Percentiles rank a stretch among this genome's conserved stretches.
phyloP scores from a whole-genome alignment of 345 rosid species.

The Aurinia saxatilis region DNA sequence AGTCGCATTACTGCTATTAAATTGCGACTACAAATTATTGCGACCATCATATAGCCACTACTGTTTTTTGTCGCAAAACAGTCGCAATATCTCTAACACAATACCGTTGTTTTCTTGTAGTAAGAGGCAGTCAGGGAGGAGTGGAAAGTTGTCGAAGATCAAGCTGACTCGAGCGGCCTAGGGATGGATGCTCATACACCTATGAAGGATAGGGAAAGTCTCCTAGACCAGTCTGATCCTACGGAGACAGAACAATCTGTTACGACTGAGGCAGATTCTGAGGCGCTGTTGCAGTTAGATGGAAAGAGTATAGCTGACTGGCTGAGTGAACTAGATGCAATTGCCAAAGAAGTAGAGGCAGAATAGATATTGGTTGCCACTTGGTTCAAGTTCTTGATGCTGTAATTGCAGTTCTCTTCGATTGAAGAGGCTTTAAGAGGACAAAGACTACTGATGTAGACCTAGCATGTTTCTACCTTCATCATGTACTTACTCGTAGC shows the following conservation, averaged over 20 bases:
- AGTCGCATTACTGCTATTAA: too few species aligned
- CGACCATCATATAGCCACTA: too few species aligned
- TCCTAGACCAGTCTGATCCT: conserved; percentile 25
- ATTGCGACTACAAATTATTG: too few species aligned
- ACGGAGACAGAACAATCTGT: background rate
- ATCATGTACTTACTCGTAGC: conserved; percentile 65
- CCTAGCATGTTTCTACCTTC: conserved; percentile 61
- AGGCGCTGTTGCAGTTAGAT: conserved; percentile 53
- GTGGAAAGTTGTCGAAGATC: conserved; percentile 32
- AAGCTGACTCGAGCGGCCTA: conserved; percentile 22
- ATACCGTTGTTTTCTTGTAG: too few species aligned
- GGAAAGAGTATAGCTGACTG: conserved; percentile 61
- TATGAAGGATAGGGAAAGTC: conserved; percentile 41
- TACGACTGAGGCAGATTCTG: conserved; percentile 34
- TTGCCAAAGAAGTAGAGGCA: conserved; percentile 78
- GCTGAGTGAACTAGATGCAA: conserved; percentile 54
- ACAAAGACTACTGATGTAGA: conserved; percentile 45
- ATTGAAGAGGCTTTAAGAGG: conserved; percentile 72
- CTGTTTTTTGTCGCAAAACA: too few species aligned
- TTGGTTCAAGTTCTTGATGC: conserved; percentile 76
- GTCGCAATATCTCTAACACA: too few species aligned
- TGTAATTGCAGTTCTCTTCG: conserved; percentile 71
- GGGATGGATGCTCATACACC: conserved; percentile 53
- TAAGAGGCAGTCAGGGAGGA: conserved; percentile 35
- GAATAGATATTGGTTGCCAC: conserved; percentile 80